Conservation (phyloP, 2,329 filamentous ascomycete genomes). For the Paecilomyces formosus region DNA sequence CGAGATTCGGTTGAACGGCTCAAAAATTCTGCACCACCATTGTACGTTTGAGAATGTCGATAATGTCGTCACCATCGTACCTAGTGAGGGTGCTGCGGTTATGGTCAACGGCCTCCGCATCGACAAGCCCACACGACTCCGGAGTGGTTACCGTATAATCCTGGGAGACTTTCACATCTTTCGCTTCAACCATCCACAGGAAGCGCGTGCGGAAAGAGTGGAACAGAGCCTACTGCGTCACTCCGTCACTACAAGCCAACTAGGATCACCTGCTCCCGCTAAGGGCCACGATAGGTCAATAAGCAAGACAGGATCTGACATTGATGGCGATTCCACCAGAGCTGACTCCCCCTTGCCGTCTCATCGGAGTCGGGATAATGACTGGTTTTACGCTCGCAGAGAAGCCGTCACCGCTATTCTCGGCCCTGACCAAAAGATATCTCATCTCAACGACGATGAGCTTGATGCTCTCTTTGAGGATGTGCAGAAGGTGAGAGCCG, state of each 20-base stretch:
- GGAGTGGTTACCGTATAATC: constrained; percentile 91
- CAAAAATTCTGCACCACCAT: constrained; percentile 84
- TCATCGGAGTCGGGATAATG: constrained; percentile 65
- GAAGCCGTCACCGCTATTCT: constrained; percentile 90
- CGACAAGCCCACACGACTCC: constrained; percentile 73
- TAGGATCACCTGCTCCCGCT: constrained; percentile 56
- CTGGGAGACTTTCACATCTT: constrained; percentile 98
- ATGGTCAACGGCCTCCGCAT: constrained; percentile 97
- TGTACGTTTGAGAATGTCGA: constrained; percentile 92
- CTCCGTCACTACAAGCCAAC: constrained; percentile 58
- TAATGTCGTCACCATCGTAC: constrained; percentile 84
- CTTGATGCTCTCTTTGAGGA: constrained; percentile 90
- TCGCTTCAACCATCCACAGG: constrained; percentile 94
- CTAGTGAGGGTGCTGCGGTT: constrained; percentile 83
- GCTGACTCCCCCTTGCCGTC: constrained; percentile 72
- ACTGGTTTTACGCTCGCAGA: constrained; percentile 88
- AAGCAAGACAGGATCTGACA: constrained; percentile 71
- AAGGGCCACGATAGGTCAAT: constrained; percentile 70
- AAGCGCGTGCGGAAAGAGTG: constrained; percentile 84
- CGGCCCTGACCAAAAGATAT: constrained; percentile 85
- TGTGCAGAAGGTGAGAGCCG: constrained; percentile 79
- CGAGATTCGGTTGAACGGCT: constrained; percentile 90
- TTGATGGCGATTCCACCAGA: constrained; percentile 62
- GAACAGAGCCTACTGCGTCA: constrained; percentile 83
- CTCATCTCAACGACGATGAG: constrained; percentile 85